These are phyloP conservation scores for Avena insularis DNA, from an alignment of 176 grass and related monocot genomes.

Conservation along the genomic window DNA sequence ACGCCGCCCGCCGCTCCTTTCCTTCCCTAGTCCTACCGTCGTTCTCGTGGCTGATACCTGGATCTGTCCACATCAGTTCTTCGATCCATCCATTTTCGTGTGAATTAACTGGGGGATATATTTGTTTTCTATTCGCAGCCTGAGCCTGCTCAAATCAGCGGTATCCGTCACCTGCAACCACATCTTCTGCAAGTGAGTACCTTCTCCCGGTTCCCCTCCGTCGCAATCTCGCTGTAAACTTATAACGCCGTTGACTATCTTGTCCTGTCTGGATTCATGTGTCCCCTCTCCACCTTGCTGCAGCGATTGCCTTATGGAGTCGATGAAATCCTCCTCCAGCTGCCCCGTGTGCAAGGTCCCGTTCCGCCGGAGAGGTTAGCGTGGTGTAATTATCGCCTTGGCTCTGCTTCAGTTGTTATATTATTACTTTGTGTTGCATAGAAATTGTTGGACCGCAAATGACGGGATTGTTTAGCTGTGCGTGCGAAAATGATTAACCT, in stretches of 20 bases:
- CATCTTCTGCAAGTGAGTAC: constrained; percentile 84
- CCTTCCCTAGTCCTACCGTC: background rate
- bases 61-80: background rate
- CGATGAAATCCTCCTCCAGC: constrained; percentile 73
- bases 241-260: background rate
- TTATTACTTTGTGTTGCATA: background rate
- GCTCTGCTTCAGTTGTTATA: background rate
- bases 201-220: background rate
- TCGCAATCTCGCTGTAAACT: background rate
- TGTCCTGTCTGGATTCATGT: background rate
- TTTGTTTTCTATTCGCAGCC: constrained; percentile 44
- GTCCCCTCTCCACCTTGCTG: background rate
- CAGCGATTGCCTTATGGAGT: constrained; percentile 72
- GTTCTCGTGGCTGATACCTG: background rate
- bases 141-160: constrained; percentile 71
- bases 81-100: background rate
- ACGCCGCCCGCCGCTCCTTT: background rate
- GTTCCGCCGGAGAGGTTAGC: constrained; percentile 76
- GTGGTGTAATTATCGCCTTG: background rate
- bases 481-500: background rate
- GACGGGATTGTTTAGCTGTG: background rate
- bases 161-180: constrained; percentile 83
- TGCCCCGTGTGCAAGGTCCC: constrained; percentile 93
- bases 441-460: background rate
- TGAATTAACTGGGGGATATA: too few species aligned